phyloP scores from a whole-genome alignment of 139 green algal genomes.

The Tetraselmis chui region DNA sequence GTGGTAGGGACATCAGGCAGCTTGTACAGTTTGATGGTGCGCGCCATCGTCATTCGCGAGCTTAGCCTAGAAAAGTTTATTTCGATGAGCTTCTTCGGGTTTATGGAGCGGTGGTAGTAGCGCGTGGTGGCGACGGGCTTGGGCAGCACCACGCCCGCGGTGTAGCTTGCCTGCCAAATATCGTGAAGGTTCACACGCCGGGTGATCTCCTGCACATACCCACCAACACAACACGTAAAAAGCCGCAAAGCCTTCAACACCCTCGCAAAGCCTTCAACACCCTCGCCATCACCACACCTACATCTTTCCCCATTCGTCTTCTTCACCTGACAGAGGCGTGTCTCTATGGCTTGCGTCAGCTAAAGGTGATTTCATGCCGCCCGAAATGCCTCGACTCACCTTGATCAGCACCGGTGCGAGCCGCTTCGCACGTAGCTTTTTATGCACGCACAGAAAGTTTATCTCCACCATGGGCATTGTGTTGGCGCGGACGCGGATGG shows the following conservation, averaged over 20 bases:
- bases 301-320: not conserved
- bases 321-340: not conserved
- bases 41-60: conserved; percentile 82
- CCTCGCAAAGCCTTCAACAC: not conserved
- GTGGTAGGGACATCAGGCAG: conserved; percentile 68
- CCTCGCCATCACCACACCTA: not conserved
- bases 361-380: conserved; percentile 37
- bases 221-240: not conserved
- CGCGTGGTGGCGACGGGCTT: conserved; percentile 78
- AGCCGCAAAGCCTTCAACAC: not conserved
- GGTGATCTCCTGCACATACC: conserved; percentile 70
- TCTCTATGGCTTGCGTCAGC: not conserved
- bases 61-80: conserved; percentile 79
- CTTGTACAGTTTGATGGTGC: conserved; percentile 93
- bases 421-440: conserved; percentile 93
- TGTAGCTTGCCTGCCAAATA: conserved; percentile 96
- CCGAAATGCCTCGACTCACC: conserved; percentile 11
- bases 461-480: conserved; percentile 85
- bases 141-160: conserved; percentile 89
- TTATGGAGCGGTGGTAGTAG: conserved; percentile 95
- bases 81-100: conserved; percentile 94
- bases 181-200: conserved; percentile 75
- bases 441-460: conserved; percentile 99
- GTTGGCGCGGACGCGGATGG: conserved; percentile 27
- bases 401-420: conserved; percentile 97